Conservation (phyloP, 75 land plant species). For the Sequoia sempervirens region DNA sequence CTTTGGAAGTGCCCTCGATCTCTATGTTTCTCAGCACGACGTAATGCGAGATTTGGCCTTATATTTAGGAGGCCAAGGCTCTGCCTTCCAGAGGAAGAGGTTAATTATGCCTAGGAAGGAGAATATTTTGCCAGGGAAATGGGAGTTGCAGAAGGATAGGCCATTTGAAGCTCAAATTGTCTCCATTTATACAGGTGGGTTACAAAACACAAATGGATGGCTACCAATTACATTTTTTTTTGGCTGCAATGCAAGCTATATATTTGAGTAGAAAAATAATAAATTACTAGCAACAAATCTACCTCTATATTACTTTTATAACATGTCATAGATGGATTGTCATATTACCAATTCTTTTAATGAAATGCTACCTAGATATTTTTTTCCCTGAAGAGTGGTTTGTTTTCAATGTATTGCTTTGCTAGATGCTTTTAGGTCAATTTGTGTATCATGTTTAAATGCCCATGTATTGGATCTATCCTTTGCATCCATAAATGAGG, state of each 20-base stretch:
- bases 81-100: slow-evolving; percentile 23
- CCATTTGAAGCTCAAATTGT: slow-evolving; percentile 52
- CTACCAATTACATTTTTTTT: no score
- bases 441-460: no score
- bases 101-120: slow-evolving; percentile 55
- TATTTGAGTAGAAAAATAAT: no score
- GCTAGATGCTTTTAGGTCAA: neutral
- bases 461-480: no score
- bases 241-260: no score
- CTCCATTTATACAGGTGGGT: slow-evolving; percentile 76
- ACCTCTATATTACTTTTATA: no score
- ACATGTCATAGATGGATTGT: neutral
- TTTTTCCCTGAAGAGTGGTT: neutral
- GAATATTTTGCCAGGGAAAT: slow-evolving; percentile 40
- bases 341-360: neutral
- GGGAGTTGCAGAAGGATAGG: slow-evolving; percentile 32
- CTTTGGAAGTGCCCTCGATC: slow-evolving; percentile 29
- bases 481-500: no score
- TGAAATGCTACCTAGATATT: neutral
- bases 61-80: slow-evolving; percentile 15
- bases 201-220: no score
- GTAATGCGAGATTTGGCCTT: slow-evolving; percentile 58
- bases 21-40: slow-evolving; percentile 58
- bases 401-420: neutral
- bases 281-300: no score